Base-by-base conservation (phyloP, 148 eudicot species). In the Linanthus parryae region DNA sequence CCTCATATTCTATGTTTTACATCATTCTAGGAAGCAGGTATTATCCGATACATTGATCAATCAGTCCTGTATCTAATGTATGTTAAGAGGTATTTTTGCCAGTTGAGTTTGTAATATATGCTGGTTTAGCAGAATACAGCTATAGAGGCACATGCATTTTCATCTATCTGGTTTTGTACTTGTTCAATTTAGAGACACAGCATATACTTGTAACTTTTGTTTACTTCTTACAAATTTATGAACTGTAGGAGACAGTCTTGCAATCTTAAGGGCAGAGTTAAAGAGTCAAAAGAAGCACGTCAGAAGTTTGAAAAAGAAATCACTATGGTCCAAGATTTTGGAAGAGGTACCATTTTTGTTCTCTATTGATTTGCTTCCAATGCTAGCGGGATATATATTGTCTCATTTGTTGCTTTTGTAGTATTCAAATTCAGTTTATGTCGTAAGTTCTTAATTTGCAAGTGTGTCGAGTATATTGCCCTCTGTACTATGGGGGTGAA, bases 211-310 rank as follows among this genome's bases (percentile, higher is more conserved):
- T 42, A 18, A 54, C 27, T 33, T 48, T 33, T 1, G 34, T 42
- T 20, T 30, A 0, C 9, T 46, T 41, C 31, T 34, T 2, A n/a
- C n/a, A n/a, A n/a, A n/a, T n/a, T n/a, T n/a, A 30, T 69, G 38
- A 30, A 59, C 62, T 65, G 63, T 65, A 92, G 99, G 99, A 44
- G 99, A 92, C 56, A 72, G 88, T 80, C 77, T 87, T 54, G 71
- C 90, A 36, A 75, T 87, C 68, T 58, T 92, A 62, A 73, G 82
- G 70, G 85, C 96, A n/a, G 99, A 92, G 63, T 67, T 92, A 66
- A 92, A 87, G 74, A 82, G 88, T 68, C 99, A 92, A 76, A 87
- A 70, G 77, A 92, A 92, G 64, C 94, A 79, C 42, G 99, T 92
- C 36, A 81, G 64, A 77, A 87, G 67, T 75, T 78, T 92, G 77